Percentiles rank a stretch among this genome's conserved stretches.
phyloP scores from a whole-genome alignment of 192 early-diverging fungal species.

The Geranomyces variabilis region DNA sequence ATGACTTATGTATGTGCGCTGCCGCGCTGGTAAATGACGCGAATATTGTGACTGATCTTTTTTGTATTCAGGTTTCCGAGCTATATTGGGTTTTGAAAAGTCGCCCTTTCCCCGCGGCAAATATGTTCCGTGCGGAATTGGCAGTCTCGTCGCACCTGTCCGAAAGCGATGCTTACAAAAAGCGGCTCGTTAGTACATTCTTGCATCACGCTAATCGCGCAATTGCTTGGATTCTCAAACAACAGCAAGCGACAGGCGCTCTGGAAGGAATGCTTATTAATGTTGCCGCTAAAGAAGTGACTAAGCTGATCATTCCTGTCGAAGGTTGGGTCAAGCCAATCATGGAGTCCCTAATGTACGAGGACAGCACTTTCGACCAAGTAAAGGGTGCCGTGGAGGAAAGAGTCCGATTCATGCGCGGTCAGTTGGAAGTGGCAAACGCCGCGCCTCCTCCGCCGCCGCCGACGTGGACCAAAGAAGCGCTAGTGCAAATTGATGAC shows the following conservation, averaged over 20 bases:
- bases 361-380: conserved; percentile 2
- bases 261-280: conserved; percentile 2
- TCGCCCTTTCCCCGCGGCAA: conserved; percentile 19
- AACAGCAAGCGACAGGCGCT: conserved; percentile 12
- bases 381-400: neutral
- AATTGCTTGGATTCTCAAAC: conserved; percentile 12
- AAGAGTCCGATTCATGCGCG: neutral
- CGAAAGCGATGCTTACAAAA: neutral
- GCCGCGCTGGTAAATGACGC: neutral
- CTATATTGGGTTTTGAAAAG: conserved; percentile 25
- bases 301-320: conserved; percentile 6
- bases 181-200: neutral
- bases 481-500: neutral
- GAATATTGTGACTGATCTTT: neutral
- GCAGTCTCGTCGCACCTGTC: neutral
- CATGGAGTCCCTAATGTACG: conserved; percentile 6
- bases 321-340: conserved; percentile 12
- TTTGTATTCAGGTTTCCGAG: conserved; percentile 19
- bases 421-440: neutral
- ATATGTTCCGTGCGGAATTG: neutral
- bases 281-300: neutral
- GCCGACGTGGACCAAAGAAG: neutral
- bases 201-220: conserved; percentile 7
- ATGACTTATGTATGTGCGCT: conserved; percentile 36
- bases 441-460: neutral